Evolutionary conservation across 352 stramenopile genomes (phyloP).

Genomic region (Aphanomyces stellatus): DNA sequence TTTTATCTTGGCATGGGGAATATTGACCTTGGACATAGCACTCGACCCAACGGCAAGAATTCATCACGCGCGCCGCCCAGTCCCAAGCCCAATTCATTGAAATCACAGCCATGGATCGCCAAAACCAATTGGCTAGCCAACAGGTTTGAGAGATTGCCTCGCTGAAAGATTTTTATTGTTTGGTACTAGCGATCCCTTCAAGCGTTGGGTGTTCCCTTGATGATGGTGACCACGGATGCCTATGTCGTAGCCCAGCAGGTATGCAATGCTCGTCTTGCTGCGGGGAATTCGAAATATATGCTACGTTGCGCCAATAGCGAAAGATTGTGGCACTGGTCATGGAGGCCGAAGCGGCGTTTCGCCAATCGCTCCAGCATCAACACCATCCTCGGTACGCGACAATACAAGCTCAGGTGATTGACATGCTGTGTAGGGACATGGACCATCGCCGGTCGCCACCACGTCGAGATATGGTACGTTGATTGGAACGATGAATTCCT

Average conservation of each 20-base stretch:
- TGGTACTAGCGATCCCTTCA: conserved; percentile 27
- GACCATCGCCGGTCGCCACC: neutral
- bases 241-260: conserved; percentile 16
- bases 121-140: conserved; percentile 47
- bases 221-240: conserved; percentile 43
- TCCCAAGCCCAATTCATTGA: conserved; percentile 75
- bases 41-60: conserved; percentile 53
- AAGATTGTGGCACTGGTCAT: conserved; percentile 58
- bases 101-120: conserved; percentile 57
- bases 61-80: conserved; percentile 53
- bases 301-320: conserved; percentile 33
- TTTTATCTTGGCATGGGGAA: too few relatives aligned
- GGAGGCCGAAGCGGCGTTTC: conserved; percentile 34
- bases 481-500: neutral
- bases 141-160: conserved; percentile 28
- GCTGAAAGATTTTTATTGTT: neutral
- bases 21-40: too few relatives aligned
- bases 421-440: neutral
- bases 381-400: neutral
- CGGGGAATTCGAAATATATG: too few relatives aligned
- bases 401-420: neutral
- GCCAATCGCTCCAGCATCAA: neutral
- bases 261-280: neutral
- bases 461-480: too few relatives aligned
- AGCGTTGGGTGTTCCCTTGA: conserved; percentile 66